Conservation (phyloP, 169 alveolate genomes). For the Cyclospora cayetanensis region DNA sequence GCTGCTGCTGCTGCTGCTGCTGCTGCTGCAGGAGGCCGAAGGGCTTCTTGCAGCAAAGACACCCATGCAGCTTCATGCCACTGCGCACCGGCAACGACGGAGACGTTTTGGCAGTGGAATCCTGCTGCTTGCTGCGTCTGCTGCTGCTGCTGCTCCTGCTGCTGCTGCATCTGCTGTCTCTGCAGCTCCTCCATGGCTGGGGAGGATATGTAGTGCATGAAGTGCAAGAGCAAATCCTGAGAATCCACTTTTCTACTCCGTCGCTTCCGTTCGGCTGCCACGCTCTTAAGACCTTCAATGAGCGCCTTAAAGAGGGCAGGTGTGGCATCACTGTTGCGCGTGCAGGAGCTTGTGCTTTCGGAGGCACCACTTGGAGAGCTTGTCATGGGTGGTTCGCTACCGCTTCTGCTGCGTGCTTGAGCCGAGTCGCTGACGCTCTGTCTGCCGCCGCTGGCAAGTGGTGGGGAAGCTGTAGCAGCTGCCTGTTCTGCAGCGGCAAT, state of each 20-base stretch:
- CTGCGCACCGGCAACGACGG: background rate
- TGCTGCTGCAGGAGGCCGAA: background rate
- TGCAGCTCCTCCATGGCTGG: background rate
- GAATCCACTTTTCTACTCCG: background rate
- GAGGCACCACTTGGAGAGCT: too few species aligned
- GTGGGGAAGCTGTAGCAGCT: too few species aligned
- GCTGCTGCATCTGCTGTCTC: background rate
- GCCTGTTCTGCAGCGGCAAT: too few species aligned
- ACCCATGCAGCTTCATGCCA: background rate
- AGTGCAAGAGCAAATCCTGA: background rate
- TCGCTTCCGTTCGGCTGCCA: background rate
- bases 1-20: background rate
- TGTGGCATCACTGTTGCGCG: too few species aligned
- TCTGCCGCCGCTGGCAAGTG: too few species aligned
- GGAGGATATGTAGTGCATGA: background rate
- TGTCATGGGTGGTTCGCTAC: too few species aligned
- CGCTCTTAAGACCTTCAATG: background rate
- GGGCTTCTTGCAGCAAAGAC: too few species aligned
- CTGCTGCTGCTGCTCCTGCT: background rate
- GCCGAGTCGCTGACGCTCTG: too few species aligned
- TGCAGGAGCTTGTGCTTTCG: too few species aligned
- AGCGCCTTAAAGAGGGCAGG: background rate
- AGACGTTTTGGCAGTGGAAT: background rate
- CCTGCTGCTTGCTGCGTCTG: background rate
- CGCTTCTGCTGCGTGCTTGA: too few species aligned